Base-by-base conservation (phyloP, 1,139 yeast genomes). In the Suhomyces wounanorum region DNA sequence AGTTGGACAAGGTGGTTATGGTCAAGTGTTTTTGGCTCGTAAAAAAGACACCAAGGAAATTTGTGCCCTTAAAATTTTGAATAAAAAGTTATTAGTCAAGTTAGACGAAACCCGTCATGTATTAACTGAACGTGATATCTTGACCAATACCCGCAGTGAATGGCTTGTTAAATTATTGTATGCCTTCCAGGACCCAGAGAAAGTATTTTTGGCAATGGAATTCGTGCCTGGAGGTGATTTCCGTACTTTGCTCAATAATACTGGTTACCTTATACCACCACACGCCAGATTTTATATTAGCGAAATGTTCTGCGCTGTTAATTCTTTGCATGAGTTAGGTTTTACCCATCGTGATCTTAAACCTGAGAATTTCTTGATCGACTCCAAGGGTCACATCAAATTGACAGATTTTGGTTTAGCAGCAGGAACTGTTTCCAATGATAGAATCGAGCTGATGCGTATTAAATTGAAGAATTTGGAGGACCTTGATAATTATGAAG, bases 1-100 rank as follows among this genome's bases (percentile, higher is more conserved):
- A 73, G 97, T 95, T 35, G 99, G 99, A 25, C 99, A 95, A 75
- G 99, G 99, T 64, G 99, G 99, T 3, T 95, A 95, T 65, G 99
- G 99, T 23, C 96, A 91, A 72, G 99, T 95, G 16, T 95, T 89
- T 62, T 75, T 95, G 58, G 98, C 99, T 0, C 82, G 94, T 59
- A 95, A 95, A 75, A 86, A 86, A 59, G 99, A 95, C 64, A 91
- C 98, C 5, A 84, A 87, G 59, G 99, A 95, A 70, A 87, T 95
- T 44, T 94, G 97, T 70, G 99, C 99, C 1, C 78, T 95, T 61
- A 95, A 95, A 67, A 89, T 94, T 18, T 80, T 95, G 64, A 92
- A 91, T 68, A 95, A 95, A 69, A 87, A 87, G 62, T 76, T 92
- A 56, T 77, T 95, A 58, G 85, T 90, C 53, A 92, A 89, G 69